Evolutionary conservation across 2,329 filamentous ascomycete species (phyloP).

Genomic region (Neobulgaria alba): DNA sequence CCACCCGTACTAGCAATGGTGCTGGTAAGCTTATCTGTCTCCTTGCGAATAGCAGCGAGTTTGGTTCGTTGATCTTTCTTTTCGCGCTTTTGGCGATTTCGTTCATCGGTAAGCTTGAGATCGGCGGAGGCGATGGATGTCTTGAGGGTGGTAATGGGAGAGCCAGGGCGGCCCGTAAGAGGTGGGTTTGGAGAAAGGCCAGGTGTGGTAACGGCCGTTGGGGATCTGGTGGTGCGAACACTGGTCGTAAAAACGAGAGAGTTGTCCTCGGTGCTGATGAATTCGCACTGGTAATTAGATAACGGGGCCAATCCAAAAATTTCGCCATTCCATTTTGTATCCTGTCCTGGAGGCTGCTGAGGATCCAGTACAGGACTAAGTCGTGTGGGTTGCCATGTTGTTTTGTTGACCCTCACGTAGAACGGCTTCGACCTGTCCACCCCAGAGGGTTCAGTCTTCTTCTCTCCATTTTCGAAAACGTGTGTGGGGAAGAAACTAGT

Average conservation of each 20-base stretch:
- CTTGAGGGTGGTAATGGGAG: conserved; percentile 66
- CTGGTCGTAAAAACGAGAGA: conserved; percentile 62
- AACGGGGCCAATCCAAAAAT: conserved; percentile 61
- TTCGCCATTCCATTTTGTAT: conserved; percentile 59
- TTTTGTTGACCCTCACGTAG: conserved; percentile 70
- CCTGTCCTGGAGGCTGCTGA: conserved; percentile 31
- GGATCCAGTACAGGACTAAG: conserved; percentile 46
- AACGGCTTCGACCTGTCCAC: conserved; percentile 67
- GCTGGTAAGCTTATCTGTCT: conserved; percentile 60
- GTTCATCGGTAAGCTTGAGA: conserved; percentile 60
- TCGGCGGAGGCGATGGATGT: conserved; percentile 69
- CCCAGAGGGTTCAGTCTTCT: conserved; percentile 31
- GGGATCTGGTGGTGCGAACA: conserved; percentile 37
- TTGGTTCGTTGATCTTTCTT: conserved; percentile 69
- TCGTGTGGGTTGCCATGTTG: conserved; percentile 69
- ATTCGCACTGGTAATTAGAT: conserved; percentile 72
- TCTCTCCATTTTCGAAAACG: conserved; percentile 26
- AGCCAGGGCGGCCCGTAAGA: conserved; percentile 61
- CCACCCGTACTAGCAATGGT: conserved; percentile 61
- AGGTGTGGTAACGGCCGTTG: conserved; percentile 25
- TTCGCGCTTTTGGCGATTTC: conserved; percentile 57
- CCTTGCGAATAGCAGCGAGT: conserved; percentile 58
- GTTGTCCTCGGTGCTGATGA: conserved; percentile 59
- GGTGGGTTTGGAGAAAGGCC: conserved; percentile 36
- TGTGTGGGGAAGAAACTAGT: conserved; percentile 54